Conservation (phyloP, 305 asterid genomes). For the Rubia tinctorum region DNA sequence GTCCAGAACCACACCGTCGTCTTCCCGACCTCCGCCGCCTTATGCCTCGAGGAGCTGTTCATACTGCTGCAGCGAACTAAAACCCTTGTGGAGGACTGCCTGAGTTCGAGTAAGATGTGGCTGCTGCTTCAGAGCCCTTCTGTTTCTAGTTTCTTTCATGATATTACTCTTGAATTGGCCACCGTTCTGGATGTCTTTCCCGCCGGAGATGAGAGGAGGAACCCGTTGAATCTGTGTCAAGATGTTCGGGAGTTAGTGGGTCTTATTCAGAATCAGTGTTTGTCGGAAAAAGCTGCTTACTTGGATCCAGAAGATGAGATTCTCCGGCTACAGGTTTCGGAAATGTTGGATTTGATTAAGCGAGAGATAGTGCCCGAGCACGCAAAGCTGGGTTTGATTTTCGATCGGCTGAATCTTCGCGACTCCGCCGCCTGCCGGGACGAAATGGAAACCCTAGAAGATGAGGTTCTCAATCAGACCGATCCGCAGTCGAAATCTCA, state of each 20-base stretch:
- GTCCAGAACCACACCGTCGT: constrained; percentile 31
- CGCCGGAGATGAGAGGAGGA: background rate
- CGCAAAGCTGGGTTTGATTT: constrained; percentile 39
- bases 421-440: constrained; percentile 56
- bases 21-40: constrained; percentile 53
- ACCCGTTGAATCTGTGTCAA: constrained; percentile 47
- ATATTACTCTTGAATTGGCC: constrained; percentile 56
- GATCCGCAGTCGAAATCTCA: constrained; percentile 58
- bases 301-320: constrained; percentile 39
- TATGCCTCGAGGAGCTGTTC: constrained; percentile 81
- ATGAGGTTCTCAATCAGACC: constrained; percentile 53
- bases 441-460: constrained; percentile 77
- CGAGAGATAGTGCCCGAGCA: constrained; percentile 65
- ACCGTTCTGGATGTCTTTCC: constrained; percentile 82
- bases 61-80: constrained; percentile 61
- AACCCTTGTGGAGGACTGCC: constrained; percentile 53
- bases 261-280: constrained; percentile 66
- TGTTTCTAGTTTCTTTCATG: constrained; percentile 43
- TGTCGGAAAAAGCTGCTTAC: constrained; percentile 27
- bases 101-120: constrained; percentile 68
- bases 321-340: constrained; percentile 46
- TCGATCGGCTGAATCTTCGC: constrained; percentile 37
- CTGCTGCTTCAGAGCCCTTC: constrained; percentile 58
- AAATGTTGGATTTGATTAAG: constrained; percentile 59
- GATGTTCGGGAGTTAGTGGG: constrained; percentile 61